Base-by-base conservation (phyloP, 805 yeast species). In the Starmerella bacillaris region DNA sequence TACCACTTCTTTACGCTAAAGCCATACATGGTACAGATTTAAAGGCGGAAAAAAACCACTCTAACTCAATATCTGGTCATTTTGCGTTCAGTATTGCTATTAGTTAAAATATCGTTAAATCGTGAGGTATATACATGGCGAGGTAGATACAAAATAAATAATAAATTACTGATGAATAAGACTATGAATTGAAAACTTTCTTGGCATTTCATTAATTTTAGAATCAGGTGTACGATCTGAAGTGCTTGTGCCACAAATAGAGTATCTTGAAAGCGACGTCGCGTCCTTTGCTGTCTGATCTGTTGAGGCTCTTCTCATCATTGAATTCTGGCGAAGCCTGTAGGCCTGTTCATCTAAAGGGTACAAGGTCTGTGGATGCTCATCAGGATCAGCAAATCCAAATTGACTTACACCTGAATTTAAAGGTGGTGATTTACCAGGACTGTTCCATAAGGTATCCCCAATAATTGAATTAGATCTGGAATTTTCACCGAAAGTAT, bases 251-350 rank as follows among this genome's bases (percentile, higher is more conserved):
- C 29, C 29, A 18, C 29, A 26, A 14, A 43, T 36, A 18, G 47
- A 44, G 32, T 41, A 43, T 30, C 39, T 44, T 14, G 41, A 38
- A 30, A 45, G 35, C 20, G 45, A 41, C 12, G 43, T 39, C 19
- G 38, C 37, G 27, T 41, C 45, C 15, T 27, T 14, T 27, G 31
- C 30, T 15, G 16, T 11, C 27, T 37, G 26, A 24, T 41, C 43
- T 9, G 35, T 11, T 11, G 37, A 35, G n/a, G 30, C 24, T 16
- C 45, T 30, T 6, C 41, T 20, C 15, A 34, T 27, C 18, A 34
- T 38, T 11, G 37, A 38, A 26, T 36, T 37, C 24, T 34, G 43
- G 15, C 43, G 36, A 2, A 38, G 15, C 18, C 43, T 32, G 18
- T 19, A 11, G 4, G 41, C 27, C 6, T 40, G 31, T 24, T 39